Base-by-base conservation (phyloP, 768 basidiomycete species). In the Holtermannia corniformis region DNA sequence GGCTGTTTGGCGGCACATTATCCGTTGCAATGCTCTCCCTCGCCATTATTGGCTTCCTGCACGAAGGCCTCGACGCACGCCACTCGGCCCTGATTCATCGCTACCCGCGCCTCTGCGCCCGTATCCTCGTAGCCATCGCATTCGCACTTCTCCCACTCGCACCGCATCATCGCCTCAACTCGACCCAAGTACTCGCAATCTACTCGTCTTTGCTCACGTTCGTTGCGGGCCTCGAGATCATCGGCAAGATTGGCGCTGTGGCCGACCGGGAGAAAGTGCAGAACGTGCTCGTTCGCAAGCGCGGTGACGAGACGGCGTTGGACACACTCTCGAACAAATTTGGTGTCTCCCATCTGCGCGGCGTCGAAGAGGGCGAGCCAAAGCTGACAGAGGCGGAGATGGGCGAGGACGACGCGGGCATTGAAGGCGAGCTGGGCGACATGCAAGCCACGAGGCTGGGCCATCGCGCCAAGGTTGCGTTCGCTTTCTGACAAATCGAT, bases 41-140 rank as follows among this genome's bases (percentile, higher is more conserved):
- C 19, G 52, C 46, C 19, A 24, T 32, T 28, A 54, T 54, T 26
- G 52, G 52, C 12, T 54, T 51, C 48, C 28, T 49, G 7, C 52
- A 54, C 32, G 37, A 41, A 16, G 23, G 22, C 22, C 37, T 54
- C 10, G 52, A 54, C 52, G 49, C 37, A n/a, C 49, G 27, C n/a
- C 21, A 22, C 19, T 11, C 49, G 10, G 12, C 27, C 12, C 14
- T 22, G 11, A 23, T 50, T 41, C 26, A 26, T 19, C 26, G 49
- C 5, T 19, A 21, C 10, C 21, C 22, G 26, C 25, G 49, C 16
- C 19, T 41, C 4, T 13, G 16, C 20, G n/a, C 20, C 4, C 49
- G 26, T 37, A 4, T 37, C 26, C 16, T 12, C 49, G 49, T 40
- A 4, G 25, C 49, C 21, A 50, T 28, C 40, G 37, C 20, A 13